Evolutionary conservation across 331 rosid genomes (phyloP), one percentile per base, ranked within the genome.

Genomic region (Malus hybrid): DNA sequence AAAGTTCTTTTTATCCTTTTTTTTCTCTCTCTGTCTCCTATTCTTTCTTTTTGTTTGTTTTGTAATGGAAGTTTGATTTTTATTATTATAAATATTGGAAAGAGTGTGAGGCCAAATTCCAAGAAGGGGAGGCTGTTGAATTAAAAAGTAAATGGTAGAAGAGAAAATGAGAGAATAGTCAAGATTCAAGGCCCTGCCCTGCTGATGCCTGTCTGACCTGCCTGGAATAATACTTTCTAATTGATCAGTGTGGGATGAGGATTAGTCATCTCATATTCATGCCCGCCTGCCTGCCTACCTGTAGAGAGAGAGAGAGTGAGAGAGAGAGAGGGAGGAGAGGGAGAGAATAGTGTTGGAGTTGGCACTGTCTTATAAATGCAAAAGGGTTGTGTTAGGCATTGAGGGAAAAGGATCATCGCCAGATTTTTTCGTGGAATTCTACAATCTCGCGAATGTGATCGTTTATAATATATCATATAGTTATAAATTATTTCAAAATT

Each of bases 381-480:
- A 72, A 71, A 29, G 75, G 75, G 1, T 18, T 71, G 60, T 7
- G 64, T 42, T 42, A 42, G 48, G 48, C 48, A 9, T 39, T 9
- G 44, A 2, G 44, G 4, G 1, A 39, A 39, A 39, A 9, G 1
- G 44, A 9, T 39, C 10, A 2, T 34, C 9, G 2, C 9, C 2
- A 6, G 9, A 34, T 34, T 0, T 6, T 6, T 34, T 6, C 0
- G 1, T 7, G 10, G 3, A 0, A 34, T 34, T 0, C 2, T 34
- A 34, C 0, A 34, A 34, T 8, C 0, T 0, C 12, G 12, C 0
- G 4, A 9, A 2, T 0, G 3, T 39, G 4, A 9, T 39, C 0
- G 0, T 9, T 39, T 0, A 39, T 39, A 0, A 0, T 9, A 9
- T 0, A 39, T 39, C 0, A 1, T 39, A 2, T 0, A 0, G 0